Evolutionary conservation across 1,284 basidiomycete genomes (phyloP).

Genomic region (Malassezia japonica): DNA sequence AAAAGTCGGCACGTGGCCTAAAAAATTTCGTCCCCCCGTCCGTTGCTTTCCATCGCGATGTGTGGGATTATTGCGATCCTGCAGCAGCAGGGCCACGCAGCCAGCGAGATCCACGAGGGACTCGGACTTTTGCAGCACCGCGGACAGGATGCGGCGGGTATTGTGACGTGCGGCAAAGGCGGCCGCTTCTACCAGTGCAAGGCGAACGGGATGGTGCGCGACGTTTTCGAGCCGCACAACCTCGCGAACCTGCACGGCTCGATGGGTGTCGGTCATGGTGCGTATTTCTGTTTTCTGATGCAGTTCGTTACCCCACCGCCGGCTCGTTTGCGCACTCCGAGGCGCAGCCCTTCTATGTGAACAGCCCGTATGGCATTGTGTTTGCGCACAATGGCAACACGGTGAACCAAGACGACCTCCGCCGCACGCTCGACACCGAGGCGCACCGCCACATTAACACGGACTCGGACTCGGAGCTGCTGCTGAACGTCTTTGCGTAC

Average conservation of each 20-base stretch:
- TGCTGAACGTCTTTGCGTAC: constrained; percentile 94
- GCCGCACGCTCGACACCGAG: constrained; percentile 86
- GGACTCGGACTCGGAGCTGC: constrained; percentile 90
- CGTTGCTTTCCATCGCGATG: constrained; percentile 18
- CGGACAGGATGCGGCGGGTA: constrained; percentile 95
- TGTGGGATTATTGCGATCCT: constrained; percentile 47
- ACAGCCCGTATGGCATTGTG: constrained; percentile 95
- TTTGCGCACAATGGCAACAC: constrained; percentile 99
- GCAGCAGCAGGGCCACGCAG: constrained; percentile 31
- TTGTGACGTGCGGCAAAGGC: constrained; percentile 89
- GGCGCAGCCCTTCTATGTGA: constrained; percentile 99
- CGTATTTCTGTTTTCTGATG: constrained; percentile 49
- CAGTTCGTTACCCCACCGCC: constrained; percentile 68
- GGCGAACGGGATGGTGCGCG: constrained; percentile 99
- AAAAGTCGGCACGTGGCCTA: not conserved
- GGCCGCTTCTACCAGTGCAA: constrained; percentile 97
- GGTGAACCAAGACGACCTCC: constrained; percentile 77
- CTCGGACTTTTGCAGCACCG: constrained; percentile 47
- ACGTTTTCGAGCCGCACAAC: constrained; percentile 79
- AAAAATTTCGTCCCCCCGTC: not conserved
- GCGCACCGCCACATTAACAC: constrained; percentile 99
- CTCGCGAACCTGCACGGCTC: constrained; percentile 72
- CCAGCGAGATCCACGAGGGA: constrained; percentile 47
- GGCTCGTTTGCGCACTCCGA: constrained; percentile 93
- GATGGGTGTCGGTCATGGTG: constrained; percentile 98